A percentile compares a stretch with the other conserved stretches of the same genome.
Conservation (phyloP, 805 yeast species). For the Sporopachydermia lactativora region DNA sequence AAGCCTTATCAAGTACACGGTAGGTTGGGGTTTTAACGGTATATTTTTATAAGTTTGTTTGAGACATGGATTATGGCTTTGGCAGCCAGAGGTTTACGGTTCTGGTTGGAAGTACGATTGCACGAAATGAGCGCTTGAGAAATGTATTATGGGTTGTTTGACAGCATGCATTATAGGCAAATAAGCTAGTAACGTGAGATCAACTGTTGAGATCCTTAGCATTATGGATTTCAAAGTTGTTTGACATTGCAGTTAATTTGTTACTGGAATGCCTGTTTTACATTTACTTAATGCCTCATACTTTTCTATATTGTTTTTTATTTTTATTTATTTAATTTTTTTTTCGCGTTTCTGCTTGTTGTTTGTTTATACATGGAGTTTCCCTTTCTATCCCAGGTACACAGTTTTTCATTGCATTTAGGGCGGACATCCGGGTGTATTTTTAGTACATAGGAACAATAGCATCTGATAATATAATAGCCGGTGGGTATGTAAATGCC, state of each 20-base stretch:
- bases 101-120: too few species aligned
- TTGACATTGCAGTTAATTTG: too few species aligned
- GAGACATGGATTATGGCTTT: neutral
- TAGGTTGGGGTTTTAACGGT: neutral
- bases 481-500: too few species aligned
- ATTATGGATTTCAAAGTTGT: too few species aligned
- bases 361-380: neutral
- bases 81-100: conserved; percentile 1
- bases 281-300: too few species aligned
- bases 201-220: too few species aligned
- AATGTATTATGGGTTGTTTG: too few species aligned
- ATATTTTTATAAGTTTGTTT: neutral
- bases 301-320: neutral
- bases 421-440: conserved; percentile 41
- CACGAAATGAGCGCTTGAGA: too few species aligned
- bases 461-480: neutral
- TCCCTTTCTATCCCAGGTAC: neutral
- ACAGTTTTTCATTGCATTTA: conserved; percentile 30
- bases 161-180: too few species aligned
- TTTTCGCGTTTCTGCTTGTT: neutral
- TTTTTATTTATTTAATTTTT: neutral
- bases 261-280: too few species aligned
- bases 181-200: too few species aligned
- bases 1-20: conserved; percentile 1
- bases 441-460: conserved; percentile 16